Evolutionary conservation across 768 basidiomycete genomes (phyloP), one percentile per base, ranked within the genome.

Genomic region (Trametes cingulata): DNA sequence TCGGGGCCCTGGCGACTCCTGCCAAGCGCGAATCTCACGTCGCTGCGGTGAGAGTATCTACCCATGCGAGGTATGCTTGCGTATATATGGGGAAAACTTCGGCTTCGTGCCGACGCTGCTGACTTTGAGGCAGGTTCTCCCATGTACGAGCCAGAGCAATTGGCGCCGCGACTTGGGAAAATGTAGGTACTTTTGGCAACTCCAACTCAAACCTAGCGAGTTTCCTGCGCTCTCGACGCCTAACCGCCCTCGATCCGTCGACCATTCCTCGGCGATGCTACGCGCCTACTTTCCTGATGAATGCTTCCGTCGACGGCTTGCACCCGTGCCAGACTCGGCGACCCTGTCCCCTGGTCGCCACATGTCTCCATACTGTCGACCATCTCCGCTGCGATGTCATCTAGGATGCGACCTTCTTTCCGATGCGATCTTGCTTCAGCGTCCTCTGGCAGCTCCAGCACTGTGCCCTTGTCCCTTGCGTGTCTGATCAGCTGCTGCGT

Each of bases 371-470:
- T 43, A 41, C 50, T 48, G 36, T 42, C 45, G 36, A 40, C 41
- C 56, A 52, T 39, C 55, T 56, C 46, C 49, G 46, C 55, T 22
- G 6, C n/a, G 17, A 35, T 35, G 46, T 20, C 61, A 49, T 62
- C 51, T 15, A 17, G 41, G n/a, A 50, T 45, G 45, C 47, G 40
- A 55, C 50, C 52, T 36, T 22, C 27, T 27, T 29, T 43, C 51
- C 56, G 61, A 63, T 63, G 14, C 10, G 42, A 63, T 63, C 61
- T 63, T 49, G 20, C 51, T 53, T 20, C 39, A 48, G 53, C 60
- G 14, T 24, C 50, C 43, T 37, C 35, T 24, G 29, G 47, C 39
- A 12, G n/a, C 41, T 61, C 42, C 39, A 50, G 43, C 54, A 47
- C 40, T 36, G 36, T 15, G 19, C 47, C 56, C 25, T 41, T 27